Percentiles rank a stretch among this genome's conserved stretches.
Conservation (phyloP, 352 stramenopile species). For the Thraustochytrium striatum region DNA sequence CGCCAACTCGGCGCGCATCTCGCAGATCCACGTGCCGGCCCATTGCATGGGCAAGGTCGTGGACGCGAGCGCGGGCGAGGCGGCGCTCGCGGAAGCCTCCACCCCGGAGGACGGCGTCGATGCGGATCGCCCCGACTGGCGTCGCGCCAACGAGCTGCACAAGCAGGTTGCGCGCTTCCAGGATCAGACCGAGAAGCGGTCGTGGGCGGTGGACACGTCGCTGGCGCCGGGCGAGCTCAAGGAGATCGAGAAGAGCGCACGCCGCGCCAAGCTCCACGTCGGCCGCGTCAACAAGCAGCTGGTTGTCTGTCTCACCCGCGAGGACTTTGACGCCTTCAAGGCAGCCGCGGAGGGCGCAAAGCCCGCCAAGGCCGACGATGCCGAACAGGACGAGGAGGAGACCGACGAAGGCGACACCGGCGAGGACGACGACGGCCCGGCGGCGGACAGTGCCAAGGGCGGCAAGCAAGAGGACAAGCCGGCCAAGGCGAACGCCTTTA, state of each 20-base stretch:
- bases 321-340: not conserved
- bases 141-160: slow-evolving; percentile 31
- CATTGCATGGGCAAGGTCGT: slow-evolving; percentile 2
- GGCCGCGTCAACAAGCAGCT: slow-evolving; percentile 2
- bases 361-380: not conserved
- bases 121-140: slow-evolving; percentile 41
- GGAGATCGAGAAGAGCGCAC: slow-evolving; percentile 20
- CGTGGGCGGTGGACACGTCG: not conserved
- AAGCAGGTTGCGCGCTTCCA: slow-evolving; percentile 4
- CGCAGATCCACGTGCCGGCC: slow-evolving; percentile 2
- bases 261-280: not conserved
- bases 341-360: not conserved
- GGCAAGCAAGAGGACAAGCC: not conserved
- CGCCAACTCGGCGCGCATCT: not conserved
- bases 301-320: not conserved
- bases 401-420: not conserved
- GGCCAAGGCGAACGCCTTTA: not conserved
- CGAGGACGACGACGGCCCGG: not conserved
- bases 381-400: slow-evolving; percentile 1
- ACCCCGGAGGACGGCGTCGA: too few relatives aligned
- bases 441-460: not conserved
- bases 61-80: not conserved
- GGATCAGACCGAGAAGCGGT: not conserved
- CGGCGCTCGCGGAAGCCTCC: not conserved
- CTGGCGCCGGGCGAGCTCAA: slow-evolving; percentile 12